These are phyloP conservation scores for Paramecium caudatum DNA, from an alignment of 73 alveolate species.

Conservation along the genomic window DNA sequence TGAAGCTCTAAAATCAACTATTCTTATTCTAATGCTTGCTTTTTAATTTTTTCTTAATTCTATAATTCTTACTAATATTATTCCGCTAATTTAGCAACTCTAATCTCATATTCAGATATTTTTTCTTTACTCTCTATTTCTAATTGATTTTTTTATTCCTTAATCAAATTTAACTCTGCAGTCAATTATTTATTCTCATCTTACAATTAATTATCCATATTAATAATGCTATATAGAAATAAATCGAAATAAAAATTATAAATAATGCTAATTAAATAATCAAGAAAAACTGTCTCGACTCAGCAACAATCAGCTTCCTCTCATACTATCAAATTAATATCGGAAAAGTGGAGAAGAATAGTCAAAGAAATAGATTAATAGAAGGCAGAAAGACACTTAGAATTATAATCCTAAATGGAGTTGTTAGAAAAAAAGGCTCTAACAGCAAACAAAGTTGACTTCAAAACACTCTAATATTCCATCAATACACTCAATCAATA, in stretches of 20 bases:
- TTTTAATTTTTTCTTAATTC: too few relatives aligned
- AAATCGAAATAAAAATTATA: conserved; percentile 16
- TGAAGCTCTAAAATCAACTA: too few relatives aligned
- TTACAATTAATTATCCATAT: too few relatives aligned
- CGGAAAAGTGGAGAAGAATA: conserved; percentile 51
- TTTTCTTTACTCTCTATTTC: too few relatives aligned
- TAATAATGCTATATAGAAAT: background rate
- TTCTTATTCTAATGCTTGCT: too few relatives aligned
- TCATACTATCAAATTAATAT: conserved; percentile 17
- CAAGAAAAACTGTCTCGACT: background rate
- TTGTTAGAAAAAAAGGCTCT: conserved; percentile 1
- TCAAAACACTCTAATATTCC: background rate
- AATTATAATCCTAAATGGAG: background rate
- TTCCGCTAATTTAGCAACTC: too few relatives aligned
- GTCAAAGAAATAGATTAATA: background rate
- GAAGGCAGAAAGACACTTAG: background rate
- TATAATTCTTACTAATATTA: too few relatives aligned
- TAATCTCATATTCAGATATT: too few relatives aligned
- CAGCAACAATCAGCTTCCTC: conserved; percentile 2
- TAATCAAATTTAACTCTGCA: too few relatives aligned
- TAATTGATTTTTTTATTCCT: too few relatives aligned
- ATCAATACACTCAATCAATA: background rate
- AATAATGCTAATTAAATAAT: conserved; percentile 33
- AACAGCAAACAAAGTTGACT: background rate
- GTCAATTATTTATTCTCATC: too few relatives aligned